A percentile compares a stretch with the other conserved stretches of the same genome.
These are phyloP conservation scores for Mimosa bimucronata DNA, from an alignment of 306 rosid species.

Conservation along the genomic window DNA sequence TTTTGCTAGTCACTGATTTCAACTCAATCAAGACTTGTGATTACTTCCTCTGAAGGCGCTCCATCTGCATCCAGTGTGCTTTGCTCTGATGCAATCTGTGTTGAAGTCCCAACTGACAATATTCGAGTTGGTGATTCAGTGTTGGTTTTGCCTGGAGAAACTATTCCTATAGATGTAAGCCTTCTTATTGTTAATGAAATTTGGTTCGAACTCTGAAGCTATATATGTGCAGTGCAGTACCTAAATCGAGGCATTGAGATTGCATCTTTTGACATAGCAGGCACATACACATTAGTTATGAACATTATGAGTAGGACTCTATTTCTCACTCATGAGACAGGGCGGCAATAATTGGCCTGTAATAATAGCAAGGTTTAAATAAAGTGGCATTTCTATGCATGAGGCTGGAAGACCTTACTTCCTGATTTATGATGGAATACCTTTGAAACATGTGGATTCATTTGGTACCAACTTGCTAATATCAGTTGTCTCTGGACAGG, in stretches of 20 bases:
- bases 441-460: conserved; percentile 35
- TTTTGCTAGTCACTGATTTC: conserved; percentile 87
- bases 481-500: conserved; percentile 54
- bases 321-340: not conserved
- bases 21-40: conserved; percentile 90
- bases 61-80: conserved; percentile 68
- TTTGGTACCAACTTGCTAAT: conserved; percentile 41
- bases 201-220: conserved; percentile 28
- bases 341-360: conserved; percentile 7
- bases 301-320: conserved; percentile 17
- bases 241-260: conserved; percentile 24
- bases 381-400: conserved; percentile 24
- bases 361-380: conserved; percentile 21
- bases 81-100: conserved; percentile 71
- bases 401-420: conserved; percentile 27
- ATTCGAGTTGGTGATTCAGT: conserved; percentile 92
- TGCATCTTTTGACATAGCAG: conserved; percentile 27
- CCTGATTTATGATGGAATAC: conserved; percentile 30
- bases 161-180: conserved; percentile 93
- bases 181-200: conserved; percentile 37
- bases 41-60: conserved; percentile 71
- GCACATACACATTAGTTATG: not conserved
- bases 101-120: conserved; percentile 91
- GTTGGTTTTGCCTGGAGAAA: conserved; percentile 95
- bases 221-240: conserved; percentile 6